Evolutionary conservation across 768 basidiomycete genomes (phyloP), one percentile per base, ranked within the genome.

Genomic region (Termitomyces sp.): DNA sequence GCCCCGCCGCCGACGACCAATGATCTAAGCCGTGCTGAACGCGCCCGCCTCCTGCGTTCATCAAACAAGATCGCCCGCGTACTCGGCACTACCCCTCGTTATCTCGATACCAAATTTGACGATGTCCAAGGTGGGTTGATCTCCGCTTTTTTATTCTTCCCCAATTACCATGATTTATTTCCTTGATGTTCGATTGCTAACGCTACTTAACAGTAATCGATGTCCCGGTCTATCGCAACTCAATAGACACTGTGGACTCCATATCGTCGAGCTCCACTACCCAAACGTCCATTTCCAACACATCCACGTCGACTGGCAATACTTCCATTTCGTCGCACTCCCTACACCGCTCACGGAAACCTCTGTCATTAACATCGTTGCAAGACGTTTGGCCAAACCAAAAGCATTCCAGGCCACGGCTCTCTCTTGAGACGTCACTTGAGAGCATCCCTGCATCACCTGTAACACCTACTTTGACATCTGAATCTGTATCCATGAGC

Each of bases 1-100:
- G 59, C 70, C 5, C 80, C 79, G 16, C 85, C 85, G 4, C 83
- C 84, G 0, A 88, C 86, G 24, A 79, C 74, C 16, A 87, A 88
- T 68, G 69, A 75, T 18, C 67, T 84, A 51, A 78, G 80, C 7
- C 60, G 75, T 1, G 64, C 75, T 24, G 80, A 86, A 66, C 80
- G 84, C n/a, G 66, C 74, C 9, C 81, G 81, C 54, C 77, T 87
- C 24, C 64, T 84, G 32, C 81, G 83, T 30, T 78, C 80, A 26
- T 79, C 83, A 22, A 80, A 77, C 63, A 87, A 86, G 70, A 76
- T 88, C 22, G 78, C 79, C 22, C 78, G 81, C 46, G 68, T 87
- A 12, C 70, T 87, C 12, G 86, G 86, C 13, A 72, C 76, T 20
- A 80, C 83, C 16, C 86, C 85, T n/a, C 82, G 79, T 57, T 71